These are phyloP conservation scores for Schizopora paradoxa DNA, from an alignment of 1,284 basidiomycete genomes.

Conservation along the genomic window DNA sequence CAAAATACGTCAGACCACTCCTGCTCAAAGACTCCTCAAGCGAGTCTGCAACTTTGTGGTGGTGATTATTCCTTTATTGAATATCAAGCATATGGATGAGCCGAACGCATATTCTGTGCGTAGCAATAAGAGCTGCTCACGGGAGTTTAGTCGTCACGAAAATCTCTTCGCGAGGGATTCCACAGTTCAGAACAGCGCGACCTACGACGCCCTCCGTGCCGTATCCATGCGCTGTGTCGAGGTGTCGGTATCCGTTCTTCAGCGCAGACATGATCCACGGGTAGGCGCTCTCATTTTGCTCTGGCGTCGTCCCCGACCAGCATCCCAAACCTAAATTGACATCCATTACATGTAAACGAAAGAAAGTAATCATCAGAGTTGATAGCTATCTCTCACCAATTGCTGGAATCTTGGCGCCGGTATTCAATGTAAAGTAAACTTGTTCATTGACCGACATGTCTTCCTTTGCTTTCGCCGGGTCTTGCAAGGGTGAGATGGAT, in stretches of 20 bases:
- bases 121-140: slow-evolving; percentile 21
- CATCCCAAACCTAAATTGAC: slow-evolving; percentile 19
- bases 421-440: slow-evolving; percentile 17
- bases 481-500: too few relatives aligned
- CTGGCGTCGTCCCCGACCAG: slow-evolving; percentile 19
- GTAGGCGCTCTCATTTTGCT: slow-evolving; percentile 16
- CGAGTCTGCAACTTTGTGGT: slow-evolving; percentile 18
- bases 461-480: too few relatives aligned
- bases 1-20: slow-evolving; percentile 19
- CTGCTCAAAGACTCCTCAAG: slow-evolving; percentile 19
- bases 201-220: slow-evolving; percentile 35
- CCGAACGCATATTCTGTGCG: not conserved
- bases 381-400: slow-evolving; percentile 12
- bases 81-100: slow-evolving; percentile 2
- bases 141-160: slow-evolving; percentile 39
- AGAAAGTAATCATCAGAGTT: not conserved
- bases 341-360: not conserved
- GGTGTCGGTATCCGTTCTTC: slow-evolving; percentile 24
- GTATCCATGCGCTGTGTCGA: slow-evolving; percentile 24
- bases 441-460: slow-evolving; percentile 11
- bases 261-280: slow-evolving; percentile 20
- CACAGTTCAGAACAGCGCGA: slow-evolving; percentile 32
- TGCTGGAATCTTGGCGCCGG: slow-evolving; percentile 18
- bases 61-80: slow-evolving; percentile 19
- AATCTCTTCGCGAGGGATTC: slow-evolving; percentile 33